A percentile compares a stretch with the other conserved stretches of the same genome.
phyloP scores from a whole-genome alignment of 2,329 filamentous ascomycete species.

The Ramularia collo-cygni region DNA sequence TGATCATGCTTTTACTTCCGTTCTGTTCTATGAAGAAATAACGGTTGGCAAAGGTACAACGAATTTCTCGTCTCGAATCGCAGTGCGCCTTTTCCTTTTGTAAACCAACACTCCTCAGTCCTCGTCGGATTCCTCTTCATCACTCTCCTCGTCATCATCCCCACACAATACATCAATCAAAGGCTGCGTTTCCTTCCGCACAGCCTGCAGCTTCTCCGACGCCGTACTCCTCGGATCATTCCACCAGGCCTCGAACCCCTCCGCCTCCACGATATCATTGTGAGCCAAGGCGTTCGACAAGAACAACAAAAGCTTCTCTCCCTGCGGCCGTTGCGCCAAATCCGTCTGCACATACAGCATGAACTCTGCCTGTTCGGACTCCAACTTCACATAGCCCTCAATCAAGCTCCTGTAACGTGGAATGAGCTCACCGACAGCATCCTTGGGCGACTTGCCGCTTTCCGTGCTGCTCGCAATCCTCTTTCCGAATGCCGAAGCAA shows the following conservation, averaged over 20 bases:
- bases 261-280: conserved; percentile 78
- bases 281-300: conserved; percentile 80
- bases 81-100: no score
- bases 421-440: conserved; percentile 37
- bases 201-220: conserved; percentile 59
- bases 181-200: conserved; percentile 66
- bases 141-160: conserved; percentile 62
- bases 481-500: conserved; percentile 78
- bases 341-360: conserved; percentile 76
- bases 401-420: conserved; percentile 53
- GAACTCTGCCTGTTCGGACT: conserved; percentile 76
- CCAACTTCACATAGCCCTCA: conserved; percentile 47
- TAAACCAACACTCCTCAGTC: conserved; percentile 9
- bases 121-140: conserved; percentile 44
- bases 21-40: no score
- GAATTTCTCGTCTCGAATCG: no score
- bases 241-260: conserved; percentile 88
- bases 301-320: conserved; percentile 64
- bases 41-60: no score
- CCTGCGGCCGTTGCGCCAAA: conserved; percentile 57
- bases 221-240: conserved; percentile 61
- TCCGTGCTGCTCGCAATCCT: conserved; percentile 66
- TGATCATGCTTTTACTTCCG: no score
- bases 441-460: conserved; percentile 30
- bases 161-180: conserved; percentile 75